These are phyloP conservation scores for Huntiella abstrusa DNA, from an alignment of 2,329 filamentous ascomycete species.

Conservation along the genomic window DNA sequence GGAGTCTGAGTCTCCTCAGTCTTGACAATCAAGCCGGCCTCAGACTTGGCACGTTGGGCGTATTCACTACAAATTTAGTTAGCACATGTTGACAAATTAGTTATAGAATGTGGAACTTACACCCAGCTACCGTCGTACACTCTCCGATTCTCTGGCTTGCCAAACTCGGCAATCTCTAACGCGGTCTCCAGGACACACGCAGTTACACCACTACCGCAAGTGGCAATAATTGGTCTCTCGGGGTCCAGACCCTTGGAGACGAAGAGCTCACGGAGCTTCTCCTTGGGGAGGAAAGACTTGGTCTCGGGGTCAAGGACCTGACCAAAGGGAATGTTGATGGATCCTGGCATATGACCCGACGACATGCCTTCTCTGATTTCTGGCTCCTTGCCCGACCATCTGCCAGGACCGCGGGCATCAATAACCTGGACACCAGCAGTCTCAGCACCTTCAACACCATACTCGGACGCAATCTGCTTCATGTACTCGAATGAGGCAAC, in stretches of 20 bases:
- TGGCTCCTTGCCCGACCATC: slow-evolving; percentile 66
- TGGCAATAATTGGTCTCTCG: slow-evolving; percentile 63
- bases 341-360: slow-evolving; percentile 81
- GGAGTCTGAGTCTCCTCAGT: slow-evolving; percentile 13
- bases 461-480: slow-evolving; percentile 53
- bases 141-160: slow-evolving; percentile 43
- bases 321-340: slow-evolving; percentile 63
- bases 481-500: slow-evolving; percentile 73
- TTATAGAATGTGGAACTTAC: slow-evolving; percentile 32
- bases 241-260: slow-evolving; percentile 63
- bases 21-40: slow-evolving; percentile 44
- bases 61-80: slow-evolving; percentile 31
- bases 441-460: slow-evolving; percentile 66
- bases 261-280: slow-evolving; percentile 59
- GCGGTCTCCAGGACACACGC: slow-evolving; percentile 82
- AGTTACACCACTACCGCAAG: slow-evolving; percentile 86
- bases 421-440: slow-evolving; percentile 70
- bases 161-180: slow-evolving; percentile 58
- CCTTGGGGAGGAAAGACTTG: slow-evolving; percentile 56
- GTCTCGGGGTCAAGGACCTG: slow-evolving; percentile 65
- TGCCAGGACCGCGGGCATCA: slow-evolving; percentile 62
- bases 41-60: slow-evolving; percentile 44
- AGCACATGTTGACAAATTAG: slow-evolving; percentile 12
- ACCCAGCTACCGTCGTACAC: slow-evolving; percentile 98
- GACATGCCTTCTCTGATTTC: slow-evolving; percentile 75